phyloP scores from a whole-genome alignment of 2,329 filamentous ascomycete species.

The Apiospora kogelbergensis region DNA sequence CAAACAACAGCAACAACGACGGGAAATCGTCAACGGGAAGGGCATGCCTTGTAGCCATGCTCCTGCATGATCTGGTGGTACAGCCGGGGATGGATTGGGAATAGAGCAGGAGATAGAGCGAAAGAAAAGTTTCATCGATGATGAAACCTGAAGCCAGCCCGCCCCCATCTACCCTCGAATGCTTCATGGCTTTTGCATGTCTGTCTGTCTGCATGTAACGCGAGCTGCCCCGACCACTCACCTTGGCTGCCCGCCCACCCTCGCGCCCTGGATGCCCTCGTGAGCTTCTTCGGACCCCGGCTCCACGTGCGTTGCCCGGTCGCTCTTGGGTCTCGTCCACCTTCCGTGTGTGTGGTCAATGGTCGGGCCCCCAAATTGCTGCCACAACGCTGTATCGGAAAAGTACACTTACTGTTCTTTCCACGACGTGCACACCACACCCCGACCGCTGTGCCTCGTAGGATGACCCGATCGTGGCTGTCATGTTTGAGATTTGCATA shows the following conservation, averaged over 20 bases:
- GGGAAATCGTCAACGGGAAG: background rate
- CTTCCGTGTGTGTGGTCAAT: background rate
- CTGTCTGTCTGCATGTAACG: background rate
- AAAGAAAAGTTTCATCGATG: background rate
- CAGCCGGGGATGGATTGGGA: background rate
- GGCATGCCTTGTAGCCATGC: no score
- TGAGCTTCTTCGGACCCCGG: background rate
- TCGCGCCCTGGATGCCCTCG: background rate
- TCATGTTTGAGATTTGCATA: background rate
- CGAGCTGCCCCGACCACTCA: background rate
- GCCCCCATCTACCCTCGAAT: no score
- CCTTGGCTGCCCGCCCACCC: background rate
- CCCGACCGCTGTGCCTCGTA: background rate
- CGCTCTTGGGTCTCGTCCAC: background rate
- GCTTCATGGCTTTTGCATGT: no score
- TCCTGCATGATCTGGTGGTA: background rate
- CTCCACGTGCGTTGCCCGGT: background rate
- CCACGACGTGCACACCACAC: background rate
- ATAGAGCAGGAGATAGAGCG: background rate
- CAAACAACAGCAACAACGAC: background rate
- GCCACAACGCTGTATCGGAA: background rate
- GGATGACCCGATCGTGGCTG: conserved; percentile 3
- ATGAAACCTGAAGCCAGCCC: no score
- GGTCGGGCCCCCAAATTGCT: background rate
- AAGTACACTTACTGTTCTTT: background rate